Base-by-base conservation (phyloP, 2,329 filamentous ascomycete genomes). In the Talaromyces albobiverticillius region DNA sequence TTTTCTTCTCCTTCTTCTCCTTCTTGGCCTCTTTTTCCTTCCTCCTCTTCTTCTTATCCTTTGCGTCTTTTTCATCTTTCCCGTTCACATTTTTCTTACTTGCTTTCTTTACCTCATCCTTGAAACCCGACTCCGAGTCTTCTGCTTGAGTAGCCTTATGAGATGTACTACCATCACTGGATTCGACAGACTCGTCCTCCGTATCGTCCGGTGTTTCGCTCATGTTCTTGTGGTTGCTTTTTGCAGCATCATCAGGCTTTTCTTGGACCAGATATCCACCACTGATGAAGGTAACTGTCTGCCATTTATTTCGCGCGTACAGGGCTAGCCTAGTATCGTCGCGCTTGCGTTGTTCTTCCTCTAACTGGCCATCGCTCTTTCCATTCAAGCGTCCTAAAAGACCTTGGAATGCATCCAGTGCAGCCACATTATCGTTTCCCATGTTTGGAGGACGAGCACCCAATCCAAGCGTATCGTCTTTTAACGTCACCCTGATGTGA, bases 391-490 rank as follows among this genome's bases (percentile, higher is more conserved):
- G 81, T 20, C 93, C 92, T 18, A 99, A 77, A 4, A 99, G 76
- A 59, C 90, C 89, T 66, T 92, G 89, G 62, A 97, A 90, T 16
- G 87, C 88, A 67, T 92, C 89, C 34, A 97, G 79, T 0, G 93
- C 94, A 20, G 93, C 95, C 59, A 90, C 84, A 66, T 89, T 83
- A 60, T 73, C 86, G 3, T 79, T 75, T 36, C 79, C 75, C 60
- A 87, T 85, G 63, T 84, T 85, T 52, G 86, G 87, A 59, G 84
- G 80, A 69, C 87, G 87, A 60, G 92, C 94, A 26, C 94, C 94
- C 41, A 99, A 78, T 2, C 94, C 94, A 41, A 95, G 82, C 63
- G 87, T 95, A 69, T 97, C 91, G 67, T 97, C 92, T 67, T 96
- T 96, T 59, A 96, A 74, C 26, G 85, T 75, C 36, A 95, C 89